Base-by-base conservation (phyloP, 73 alveolate species). In the Paramecium biaurelia region DNA sequence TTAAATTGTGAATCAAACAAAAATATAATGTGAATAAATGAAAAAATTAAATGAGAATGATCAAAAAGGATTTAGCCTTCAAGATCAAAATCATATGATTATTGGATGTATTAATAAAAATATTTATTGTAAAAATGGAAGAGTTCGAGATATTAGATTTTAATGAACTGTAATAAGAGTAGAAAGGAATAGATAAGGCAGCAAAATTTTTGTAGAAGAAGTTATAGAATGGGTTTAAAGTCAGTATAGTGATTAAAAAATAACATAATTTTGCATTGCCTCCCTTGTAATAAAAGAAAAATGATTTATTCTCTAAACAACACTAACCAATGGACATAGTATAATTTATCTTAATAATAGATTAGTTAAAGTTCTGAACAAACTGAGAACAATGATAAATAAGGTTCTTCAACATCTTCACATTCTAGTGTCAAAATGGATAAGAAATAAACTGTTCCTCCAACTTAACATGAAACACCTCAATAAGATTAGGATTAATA, bases 121-220 rank as follows among this genome's bases (percentile, higher is more conserved):
- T 72, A 72, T 32, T 34, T 72, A 35, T 20, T 72, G 32, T 32
- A 72, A 20, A 72, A 30, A 79, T 79, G 90, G 90, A 79, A 47
- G 90, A 79, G 90, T 79, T 79, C 47, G 90, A 79, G 90, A 79
- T 79, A 37, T 47, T 79, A 24, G 90, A 79, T 79, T 47, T 79
- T 15, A 21, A 79, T n/a, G 74, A 79, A 34, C 24, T 79, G 34
- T 23, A 32, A 14, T 2, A 79, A 45, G 70, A 41, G 12, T 3
- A 63, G 14, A 5, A 79, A 24, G 90, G 90, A 38, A 23, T 42
- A 26, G 72, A 79, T 18, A 18, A 79, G 76, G 90, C 90, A 41
- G 74, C 74, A 23, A 14, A 79, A 21, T 79, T 24, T 42, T 34
- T 79, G 37, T 21, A 79, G 20, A 26, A 38, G n/a, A 79, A 79